Evolutionary conservation across 495 filamentous ascomycete species (phyloP).

Genomic region (Podospora bellae-mahoneyi): DNA sequence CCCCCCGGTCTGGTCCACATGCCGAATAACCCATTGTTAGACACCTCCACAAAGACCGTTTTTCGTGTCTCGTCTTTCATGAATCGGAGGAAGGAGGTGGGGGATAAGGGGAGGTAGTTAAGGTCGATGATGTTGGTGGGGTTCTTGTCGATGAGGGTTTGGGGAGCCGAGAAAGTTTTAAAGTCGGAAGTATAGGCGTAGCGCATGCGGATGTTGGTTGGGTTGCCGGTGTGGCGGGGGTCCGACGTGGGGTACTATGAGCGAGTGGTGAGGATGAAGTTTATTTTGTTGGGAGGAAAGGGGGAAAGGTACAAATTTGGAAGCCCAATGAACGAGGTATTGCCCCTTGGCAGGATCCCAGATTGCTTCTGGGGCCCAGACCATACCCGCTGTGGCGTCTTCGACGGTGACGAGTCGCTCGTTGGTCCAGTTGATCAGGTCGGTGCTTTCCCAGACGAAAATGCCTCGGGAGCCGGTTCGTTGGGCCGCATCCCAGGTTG

Average conservation of each 20-base stretch:
- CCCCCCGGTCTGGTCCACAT: conserved; percentile 51
- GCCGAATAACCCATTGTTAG: conserved; percentile 47
- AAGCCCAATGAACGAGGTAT: conserved; percentile 55
- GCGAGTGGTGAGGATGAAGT: neutral
- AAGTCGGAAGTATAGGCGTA: conserved; percentile 47
- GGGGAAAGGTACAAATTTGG: conserved; percentile 42
- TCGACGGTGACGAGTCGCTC: conserved; percentile 50
- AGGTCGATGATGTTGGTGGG: conserved; percentile 48
- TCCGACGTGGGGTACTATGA: conserved; percentile 41
- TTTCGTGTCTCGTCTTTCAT: conserved; percentile 53
- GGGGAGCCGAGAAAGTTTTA: conserved; percentile 38
- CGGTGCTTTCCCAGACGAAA: conserved; percentile 53
- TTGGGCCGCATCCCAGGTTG: conserved; percentile 51
- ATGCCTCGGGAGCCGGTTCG: conserved; percentile 48
- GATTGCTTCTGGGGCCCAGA: conserved; percentile 54
- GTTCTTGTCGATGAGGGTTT: conserved; percentile 44
- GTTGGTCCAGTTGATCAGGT: conserved; percentile 46
- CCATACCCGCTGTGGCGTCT: conserved; percentile 51
- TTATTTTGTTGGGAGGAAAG: neutral
- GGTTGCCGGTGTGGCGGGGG: conserved; percentile 36
- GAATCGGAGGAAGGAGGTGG: conserved; percentile 44
- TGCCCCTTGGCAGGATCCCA: conserved; percentile 48
- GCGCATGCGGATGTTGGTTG: conserved; percentile 42
- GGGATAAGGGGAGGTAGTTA: conserved; percentile 37
- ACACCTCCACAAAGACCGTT: conserved; percentile 49